Evolutionary conservation across 140 eudicot species (phyloP).

Genomic region (Senecio squalidus): DNA sequence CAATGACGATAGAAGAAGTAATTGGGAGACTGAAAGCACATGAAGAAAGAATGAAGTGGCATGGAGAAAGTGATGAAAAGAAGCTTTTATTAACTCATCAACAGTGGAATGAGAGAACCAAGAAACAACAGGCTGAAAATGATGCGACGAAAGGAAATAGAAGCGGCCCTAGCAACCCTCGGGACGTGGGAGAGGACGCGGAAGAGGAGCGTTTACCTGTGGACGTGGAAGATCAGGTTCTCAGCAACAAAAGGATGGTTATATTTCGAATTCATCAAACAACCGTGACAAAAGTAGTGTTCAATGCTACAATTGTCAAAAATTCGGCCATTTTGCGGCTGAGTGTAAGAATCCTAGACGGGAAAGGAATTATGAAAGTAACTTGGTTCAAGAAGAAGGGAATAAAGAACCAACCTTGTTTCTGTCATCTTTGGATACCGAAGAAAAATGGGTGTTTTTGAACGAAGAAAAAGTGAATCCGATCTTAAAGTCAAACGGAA

Average conservation of each 20-base stretch:
- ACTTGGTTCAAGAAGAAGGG: neutral
- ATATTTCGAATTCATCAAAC: too few species aligned
- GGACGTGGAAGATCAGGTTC: too few species aligned
- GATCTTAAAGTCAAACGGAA: neutral
- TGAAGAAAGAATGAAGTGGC: neutral
- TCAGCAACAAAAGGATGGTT: too few species aligned
- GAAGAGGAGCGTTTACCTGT: too few species aligned
- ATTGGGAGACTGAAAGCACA: neutral
- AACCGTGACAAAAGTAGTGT: neutral
- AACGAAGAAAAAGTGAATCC: neutral
- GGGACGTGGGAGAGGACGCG: too few species aligned
- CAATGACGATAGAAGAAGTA: neutral
- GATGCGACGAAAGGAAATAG: too few species aligned
- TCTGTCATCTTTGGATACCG: neutral
- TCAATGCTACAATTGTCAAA: neutral
- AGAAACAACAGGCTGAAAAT: neutral
- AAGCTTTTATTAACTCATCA: neutral
- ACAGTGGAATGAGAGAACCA: neutral
- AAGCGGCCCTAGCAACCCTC: too few species aligned
- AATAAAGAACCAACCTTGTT: neutral
- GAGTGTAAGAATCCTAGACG: neutral
- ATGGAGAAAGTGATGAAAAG: neutral
- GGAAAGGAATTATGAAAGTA: slow-evolving; percentile 2
- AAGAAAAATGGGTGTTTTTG: neutral
- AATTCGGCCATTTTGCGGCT: neutral